Base-by-base conservation (phyloP, 2,329 filamentous ascomycete genomes). In the Ascochyta koolunga region DNA sequence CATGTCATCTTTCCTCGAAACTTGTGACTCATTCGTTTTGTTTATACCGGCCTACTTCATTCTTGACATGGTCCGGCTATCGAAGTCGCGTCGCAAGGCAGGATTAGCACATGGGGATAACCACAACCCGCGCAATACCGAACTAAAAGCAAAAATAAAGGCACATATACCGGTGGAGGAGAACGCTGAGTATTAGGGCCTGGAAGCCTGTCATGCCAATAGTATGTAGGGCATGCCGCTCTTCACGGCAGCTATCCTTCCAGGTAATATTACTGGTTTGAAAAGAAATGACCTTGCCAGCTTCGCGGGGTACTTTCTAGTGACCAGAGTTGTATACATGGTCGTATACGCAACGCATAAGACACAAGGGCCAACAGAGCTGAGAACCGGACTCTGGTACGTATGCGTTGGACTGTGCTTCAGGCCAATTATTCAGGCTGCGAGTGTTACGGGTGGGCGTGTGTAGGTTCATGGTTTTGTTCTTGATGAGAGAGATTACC, bases 211-310 rank as follows among this genome's bases (percentile, higher is more conserved):
- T 29, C 77, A 80, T 56, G 68, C 73, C 24, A 81, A 81, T 59
- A 73, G 74, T 24, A 69, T 80, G 56, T 79, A 82, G 48, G 79
- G 76, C 46, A 66, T 81, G 48, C 76, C 79, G 1, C 56, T 81
- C 8, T 81, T 80, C 55, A 63, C 76, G 9, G 71, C 77, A 1
- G 76, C 78, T 2, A 68, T 81, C 8, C 66, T 80, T 13, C 65
- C 77, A 5, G 78, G 76, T 0, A 73, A 80, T 37, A 58, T 80
- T 45, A 79, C 76, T 50, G 66, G 70, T 9, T 18, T 74, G 46
- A 62, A 67, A 54, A 61, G 71, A 32, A 62, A 66, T 10, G 73
- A 71, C 2, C 37, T 77, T 57, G 69, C 67, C 19, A 62, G 59
- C 13, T 79, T 79, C 56, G 69, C 69, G 10, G 64, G 61, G 4